Percentiles rank a stretch among this genome's conserved stretches.
Evolutionary conservation across 228 moss, liverwort and hornwort species (phyloP).

Genomic region (Sphagnum magellanicum): DNA sequence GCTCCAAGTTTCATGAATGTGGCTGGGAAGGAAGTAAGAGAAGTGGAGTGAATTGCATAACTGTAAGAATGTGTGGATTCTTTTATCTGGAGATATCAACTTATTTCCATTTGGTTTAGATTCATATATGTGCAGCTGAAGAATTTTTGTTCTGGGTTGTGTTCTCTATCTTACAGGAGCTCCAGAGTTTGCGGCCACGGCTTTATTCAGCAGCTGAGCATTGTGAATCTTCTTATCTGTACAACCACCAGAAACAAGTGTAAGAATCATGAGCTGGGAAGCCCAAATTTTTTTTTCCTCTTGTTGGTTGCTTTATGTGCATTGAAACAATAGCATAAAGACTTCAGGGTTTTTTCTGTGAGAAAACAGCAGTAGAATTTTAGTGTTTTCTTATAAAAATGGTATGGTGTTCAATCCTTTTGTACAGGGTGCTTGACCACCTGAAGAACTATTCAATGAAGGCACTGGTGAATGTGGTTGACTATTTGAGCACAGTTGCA

Average conservation of each 20-base stretch:
- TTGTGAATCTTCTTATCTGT: slow-evolving; percentile 78
- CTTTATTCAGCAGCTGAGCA: slow-evolving; percentile 84
- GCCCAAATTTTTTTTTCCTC: too few species aligned
- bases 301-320: too few species aligned
- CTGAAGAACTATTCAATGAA: slow-evolving; percentile 95
- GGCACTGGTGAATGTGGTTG: slow-evolving; percentile 93
- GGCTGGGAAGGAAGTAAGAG: not conserved
- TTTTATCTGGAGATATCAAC: not conserved
- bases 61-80: not conserved
- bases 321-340: too few species aligned
- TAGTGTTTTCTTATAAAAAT: too few species aligned
- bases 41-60: not conserved
- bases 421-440: slow-evolving; percentile 81
- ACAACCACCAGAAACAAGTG: slow-evolving; percentile 77
- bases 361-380: too few species aligned
- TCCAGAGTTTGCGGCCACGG: slow-evolving; percentile 73
- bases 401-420: too few species aligned
- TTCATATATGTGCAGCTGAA: not conserved
- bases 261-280: slow-evolving; percentile 9
- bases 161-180: slow-evolving; percentile 34
- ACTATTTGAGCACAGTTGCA: slow-evolving; percentile 95
- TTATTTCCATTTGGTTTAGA: not conserved
- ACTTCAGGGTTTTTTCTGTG: too few species aligned
- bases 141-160: not conserved
- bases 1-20: too few species aligned